Conservation (phyloP, 495 filamentous ascomycete species). For the Collariella sp. region DNA sequence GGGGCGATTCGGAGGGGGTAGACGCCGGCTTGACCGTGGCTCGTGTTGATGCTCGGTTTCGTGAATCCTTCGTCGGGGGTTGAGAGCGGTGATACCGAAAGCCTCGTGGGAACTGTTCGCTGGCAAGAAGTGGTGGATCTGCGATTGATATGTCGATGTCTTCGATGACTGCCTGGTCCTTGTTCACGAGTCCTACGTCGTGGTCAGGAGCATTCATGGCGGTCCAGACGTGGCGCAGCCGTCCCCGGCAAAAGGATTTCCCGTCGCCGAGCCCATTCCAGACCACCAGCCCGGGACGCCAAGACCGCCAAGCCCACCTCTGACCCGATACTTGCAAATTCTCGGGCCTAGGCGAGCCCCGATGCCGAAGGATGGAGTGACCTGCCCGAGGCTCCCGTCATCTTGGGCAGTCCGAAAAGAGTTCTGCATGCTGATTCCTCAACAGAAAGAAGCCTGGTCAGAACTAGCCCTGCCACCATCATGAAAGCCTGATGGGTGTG, state of each 20-base stretch:
- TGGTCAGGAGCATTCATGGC: not conserved
- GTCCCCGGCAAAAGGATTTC: constrained; percentile 12
- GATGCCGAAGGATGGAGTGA: too few species aligned
- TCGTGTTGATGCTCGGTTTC: not conserved
- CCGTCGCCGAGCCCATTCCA: constrained; percentile 8
- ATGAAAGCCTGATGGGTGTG: too few species aligned
- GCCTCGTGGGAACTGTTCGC: not conserved
- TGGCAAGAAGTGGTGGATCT: not conserved
- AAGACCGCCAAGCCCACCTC: not conserved
- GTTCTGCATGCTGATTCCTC: too few species aligned
- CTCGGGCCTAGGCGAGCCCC: too few species aligned
- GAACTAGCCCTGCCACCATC: too few species aligned
- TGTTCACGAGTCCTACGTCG: not conserved
- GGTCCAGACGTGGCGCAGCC: not conserved
- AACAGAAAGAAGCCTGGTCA: too few species aligned
- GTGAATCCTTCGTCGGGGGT: not conserved
- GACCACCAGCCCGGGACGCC: not conserved
- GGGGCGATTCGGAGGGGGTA: constrained; percentile 4
- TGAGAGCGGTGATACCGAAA: not conserved
- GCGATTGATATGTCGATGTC: not conserved
- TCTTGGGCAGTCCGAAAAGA: too few species aligned
- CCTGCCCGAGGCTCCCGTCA: too few species aligned
- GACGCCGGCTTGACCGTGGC: not conserved
- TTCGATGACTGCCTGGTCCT: not conserved
- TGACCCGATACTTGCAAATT: too few species aligned